A percentile compares a stretch with the other conserved stretches of the same genome.
Evolutionary conservation across 78 protist genomes (phyloP).

Genomic region (Dictyostelium purpureum): DNA sequence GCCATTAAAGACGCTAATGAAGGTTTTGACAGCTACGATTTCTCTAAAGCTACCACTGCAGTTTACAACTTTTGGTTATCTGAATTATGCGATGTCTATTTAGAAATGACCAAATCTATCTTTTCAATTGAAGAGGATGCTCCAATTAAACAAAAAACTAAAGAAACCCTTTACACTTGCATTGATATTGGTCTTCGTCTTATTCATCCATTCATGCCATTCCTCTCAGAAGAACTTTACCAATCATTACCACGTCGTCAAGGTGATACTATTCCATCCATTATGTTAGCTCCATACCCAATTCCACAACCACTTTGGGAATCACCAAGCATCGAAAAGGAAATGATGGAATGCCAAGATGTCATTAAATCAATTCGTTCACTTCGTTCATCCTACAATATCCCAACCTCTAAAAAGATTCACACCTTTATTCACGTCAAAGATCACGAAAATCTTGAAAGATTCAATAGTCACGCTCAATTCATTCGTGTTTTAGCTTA

Average conservation of each 20-base stretch:
- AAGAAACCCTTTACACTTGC: conserved; percentile 78
- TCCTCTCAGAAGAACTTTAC: conserved; percentile 97
- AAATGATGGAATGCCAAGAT: conserved; percentile 58
- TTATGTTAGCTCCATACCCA: conserved; percentile 86
- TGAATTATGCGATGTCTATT: conserved; percentile 96
- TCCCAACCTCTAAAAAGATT: conserved; percentile 20
- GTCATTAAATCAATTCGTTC: conserved; percentile 58
- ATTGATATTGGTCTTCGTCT: conserved; percentile 90
- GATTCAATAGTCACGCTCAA: not conserved
- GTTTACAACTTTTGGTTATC: conserved; percentile 87
- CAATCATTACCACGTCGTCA: conserved; percentile 88
- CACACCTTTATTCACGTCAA: conserved; percentile 34
- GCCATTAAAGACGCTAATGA: conserved; percentile 60
- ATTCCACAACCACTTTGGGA: conserved; percentile 5
- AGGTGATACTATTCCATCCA: conserved; percentile 46
- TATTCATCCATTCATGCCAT: conserved; percentile 99
- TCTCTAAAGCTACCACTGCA: conserved; percentile 84
- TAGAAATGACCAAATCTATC: conserved; percentile 91
- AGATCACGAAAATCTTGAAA: not conserved
- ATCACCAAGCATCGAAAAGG: conserved; percentile 47
- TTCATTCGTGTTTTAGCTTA: conserved; percentile 32
- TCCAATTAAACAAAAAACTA: conserved; percentile 55
- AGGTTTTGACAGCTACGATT: conserved; percentile 81
- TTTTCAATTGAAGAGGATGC: conserved; percentile 34
- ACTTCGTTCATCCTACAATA: conserved; percentile 39